Base-by-base conservation (phyloP, 2,329 filamentous ascomycete species). In the Xylariaceae sp. region DNA sequence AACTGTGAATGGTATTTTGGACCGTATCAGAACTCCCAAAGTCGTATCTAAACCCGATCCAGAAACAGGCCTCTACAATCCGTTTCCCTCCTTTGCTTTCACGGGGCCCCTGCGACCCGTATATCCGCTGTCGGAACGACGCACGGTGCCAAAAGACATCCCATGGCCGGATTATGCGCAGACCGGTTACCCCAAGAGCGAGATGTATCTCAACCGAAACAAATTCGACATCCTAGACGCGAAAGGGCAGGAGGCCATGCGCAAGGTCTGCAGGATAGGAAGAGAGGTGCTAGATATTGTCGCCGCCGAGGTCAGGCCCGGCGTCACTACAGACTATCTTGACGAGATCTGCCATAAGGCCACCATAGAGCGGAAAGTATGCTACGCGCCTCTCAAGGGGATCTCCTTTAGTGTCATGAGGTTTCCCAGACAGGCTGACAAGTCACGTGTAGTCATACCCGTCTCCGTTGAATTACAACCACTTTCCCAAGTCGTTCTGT, bases 401-500 rank as follows among this genome's bases (percentile, higher is more conserved):
- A 2, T 6, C 26, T 26, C 4, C 18, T 12, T 30, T 5, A 8
- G 30, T 8, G 16, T 7, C 10, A n/a, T 5, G 5, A 21, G 7
- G 34, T 42, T 29, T 10, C 9, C 3, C 15, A 12, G 19, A 42
- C 40, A 30, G 47, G 51, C 61, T 64, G 21, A 65, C 48, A 37
- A n/a, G 0, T 12, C 12, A 22, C 19, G 40, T 26, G 43, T 58
- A 96, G 92, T 88, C 91, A 9, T 97, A 97, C 70, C 92, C 92
- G 0, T 96, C 92, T 0, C 91, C 92, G 1, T 77, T 97, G 32
- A 96, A 96, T 76, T 97, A 97, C 75, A 88, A 89, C 76, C 80
- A 92, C 72, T 99, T 97, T 74, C 94, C 94, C 61, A 99, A 99
- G 76, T 99, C 94, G 0, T 89, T 96, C 58, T 99, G 94, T 74